Base-by-base conservation (phyloP, 306 rosid species). In the Cicer judaicum region DNA sequence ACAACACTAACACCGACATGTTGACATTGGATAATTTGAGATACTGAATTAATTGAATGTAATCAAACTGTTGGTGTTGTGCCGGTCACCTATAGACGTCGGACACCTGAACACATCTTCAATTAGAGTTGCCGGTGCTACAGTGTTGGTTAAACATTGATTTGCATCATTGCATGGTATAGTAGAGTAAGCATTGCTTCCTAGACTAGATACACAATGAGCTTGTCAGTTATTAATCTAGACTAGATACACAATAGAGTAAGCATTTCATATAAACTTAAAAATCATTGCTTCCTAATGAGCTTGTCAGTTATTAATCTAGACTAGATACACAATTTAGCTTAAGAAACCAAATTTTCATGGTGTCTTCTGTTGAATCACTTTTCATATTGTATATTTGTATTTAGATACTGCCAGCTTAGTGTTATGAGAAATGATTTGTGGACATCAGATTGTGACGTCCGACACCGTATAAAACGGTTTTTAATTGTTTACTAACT, bases 321-420 rank as follows among this genome's bases (percentile, higher is more conserved):
- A 5, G 54, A 50, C 18, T 47, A 5, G 54, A 50, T 46, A 6
- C 29, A 47, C 8, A 24, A 57, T 54, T 63, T 36, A 62, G 64
- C 54, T 38, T 42, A 44, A 15, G 69, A 44, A 43, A 24, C 24
- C 0, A 56, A 43, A 36, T 48, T 75, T 60, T 48, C 41, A 8
- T 15, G 7, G 61, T 54, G 61, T 54, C 61, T 53, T 16, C 29
- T 53, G 59, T 9, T 16, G 24, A 15, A 2, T 16, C 53, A 5
- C 16, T 40, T 50, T 52, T 75, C 21, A 14, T 47, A 15, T 39
- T 62, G 59, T 53, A 53, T 53, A 15, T 53, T 39, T 62, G 59
- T 53, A 53, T 53, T 53, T 53, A 53, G 59, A 53, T 53, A 15
- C 16, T 29, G 36, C 36, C 36, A 29, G 36, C 36, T 29, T 29